Base-by-base conservation (phyloP, 371 early-diverging fungal species). In the Mortierella sp. region DNA sequence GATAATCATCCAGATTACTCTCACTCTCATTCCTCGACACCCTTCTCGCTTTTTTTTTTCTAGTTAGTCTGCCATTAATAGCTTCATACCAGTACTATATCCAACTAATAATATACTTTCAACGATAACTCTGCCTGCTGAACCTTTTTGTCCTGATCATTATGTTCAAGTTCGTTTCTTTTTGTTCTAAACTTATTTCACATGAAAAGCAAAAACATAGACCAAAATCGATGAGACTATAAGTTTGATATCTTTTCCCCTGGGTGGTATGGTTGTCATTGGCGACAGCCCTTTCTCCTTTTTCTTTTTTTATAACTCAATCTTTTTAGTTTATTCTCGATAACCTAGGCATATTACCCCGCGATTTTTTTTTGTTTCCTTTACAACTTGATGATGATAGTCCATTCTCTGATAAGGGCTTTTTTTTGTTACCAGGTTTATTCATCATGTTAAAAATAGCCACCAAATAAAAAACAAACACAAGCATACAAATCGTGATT, bases 31-130 rank as follows among this genome's bases (percentile, higher is more conserved):
- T 47, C 47, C 47, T n/a, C 53, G 13, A 40, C 13, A 9, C 28
- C 28, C 53, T 28, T 22, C 23, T 51, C 26, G 6, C 23, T 9
- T 13, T 17, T 28, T 28, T 28, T 28, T 10, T 28, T 13, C 6
- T 12, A 51, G n/a, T 53, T 12, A 13, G 23, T 34, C 17, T 51
- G 22, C 17, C 35, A 57, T 57, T 57, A 57, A 34, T 57, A 19
- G 31, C 57, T 32, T 42, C 37, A 63, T 53, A 64, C 64, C 37
- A 53, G 64, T 64, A 53, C 64, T 53, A 40, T 53, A 53, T 37
- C 35, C 53, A 40, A 51, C 22, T 42, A 66, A 61, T 60, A 61
- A 60, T 47, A 35, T 51, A 23, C 17, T 55, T 29, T 10, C 32
- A 12, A 23, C 10, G 23, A 34, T n/a, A 59, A 40, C 4, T n/a